Conservation (phyloP, 495 filamentous ascomycete genomes). For the Sordaria brevicollis region DNA sequence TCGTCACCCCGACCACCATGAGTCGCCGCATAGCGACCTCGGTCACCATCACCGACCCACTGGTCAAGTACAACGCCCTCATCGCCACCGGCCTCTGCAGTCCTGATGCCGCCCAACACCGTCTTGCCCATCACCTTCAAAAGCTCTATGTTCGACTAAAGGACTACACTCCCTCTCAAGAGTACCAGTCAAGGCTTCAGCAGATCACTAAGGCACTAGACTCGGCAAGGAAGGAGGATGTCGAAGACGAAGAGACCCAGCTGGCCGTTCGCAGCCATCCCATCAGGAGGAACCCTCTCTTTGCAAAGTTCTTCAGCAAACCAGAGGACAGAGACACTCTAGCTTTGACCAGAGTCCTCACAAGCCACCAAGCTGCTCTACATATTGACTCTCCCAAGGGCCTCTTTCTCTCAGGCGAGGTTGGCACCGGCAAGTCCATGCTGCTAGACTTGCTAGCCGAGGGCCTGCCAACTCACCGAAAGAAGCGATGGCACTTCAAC, state of each 20-base stretch:
- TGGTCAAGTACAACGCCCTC: conserved; percentile 56
- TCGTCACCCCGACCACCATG: conserved; percentile 8
- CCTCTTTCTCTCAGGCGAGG: conserved; percentile 58
- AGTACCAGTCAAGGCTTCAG: conserved; percentile 47
- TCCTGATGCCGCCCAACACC: conserved; percentile 57
- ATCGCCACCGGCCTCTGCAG: conserved; percentile 46
- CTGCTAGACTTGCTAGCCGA: conserved; percentile 60
- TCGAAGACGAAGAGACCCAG: conserved; percentile 5
- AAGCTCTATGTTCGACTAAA: conserved; percentile 56
- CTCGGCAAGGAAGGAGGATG: conserved; percentile 2
- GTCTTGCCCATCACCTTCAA: conserved; percentile 57
- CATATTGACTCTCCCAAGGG: conserved; percentile 52
- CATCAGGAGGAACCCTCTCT: conserved; percentile 39
- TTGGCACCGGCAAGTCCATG: conserved; percentile 64
- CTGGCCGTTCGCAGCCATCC: conserved; percentile 36
- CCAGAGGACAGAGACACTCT: conserved; percentile 35
- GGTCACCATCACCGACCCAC: conserved; percentile 60
- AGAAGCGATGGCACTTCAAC: conserved; percentile 64
- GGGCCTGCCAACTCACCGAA: conserved; percentile 52
- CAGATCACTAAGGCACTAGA: conserved; percentile 38
- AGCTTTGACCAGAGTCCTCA: conserved; percentile 49
- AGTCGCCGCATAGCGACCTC: conserved; percentile 27
- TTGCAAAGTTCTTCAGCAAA: conserved; percentile 31
- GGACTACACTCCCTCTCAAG: conserved; percentile 54
- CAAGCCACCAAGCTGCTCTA: conserved; percentile 52